Conservation (phyloP, 768 basidiomycete genomes). For the Serpula lacrymans region DNA sequence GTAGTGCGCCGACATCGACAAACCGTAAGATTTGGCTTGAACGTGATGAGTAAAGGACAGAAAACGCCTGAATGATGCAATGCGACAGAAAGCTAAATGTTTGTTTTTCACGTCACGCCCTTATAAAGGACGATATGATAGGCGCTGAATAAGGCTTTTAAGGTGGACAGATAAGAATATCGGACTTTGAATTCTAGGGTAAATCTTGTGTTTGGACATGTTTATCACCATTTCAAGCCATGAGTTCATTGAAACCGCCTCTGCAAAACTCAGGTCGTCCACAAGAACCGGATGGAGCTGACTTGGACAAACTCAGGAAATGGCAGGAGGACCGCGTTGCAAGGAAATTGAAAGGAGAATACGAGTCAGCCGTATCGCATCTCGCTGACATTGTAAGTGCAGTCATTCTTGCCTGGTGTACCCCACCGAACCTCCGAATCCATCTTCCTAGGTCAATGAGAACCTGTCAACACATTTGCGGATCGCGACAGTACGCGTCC, state of each 20-base stretch:
- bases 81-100: too few species aligned
- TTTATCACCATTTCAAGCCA: too few species aligned
- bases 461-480: conserved; percentile 65
- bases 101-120: too few species aligned
- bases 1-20: conserved; percentile 36
- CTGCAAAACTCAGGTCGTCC: conserved; percentile 55
- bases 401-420: too few species aligned
- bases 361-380: conserved; percentile 64
- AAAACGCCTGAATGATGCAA: too few species aligned
- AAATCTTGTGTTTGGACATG: too few species aligned
- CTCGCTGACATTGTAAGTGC: conserved; percentile 62
- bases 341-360: conserved; percentile 68
- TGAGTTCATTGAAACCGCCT: conserved; percentile 51
- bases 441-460: conserved; percentile 49
- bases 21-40: too few species aligned
- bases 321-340: conserved; percentile 78
- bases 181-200: too few species aligned
- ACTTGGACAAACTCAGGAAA: conserved; percentile 54
- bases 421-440: conserved; percentile 6
- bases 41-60: too few species aligned
- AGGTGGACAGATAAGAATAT: too few species aligned
- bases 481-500: conserved; percentile 76
- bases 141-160: too few species aligned
- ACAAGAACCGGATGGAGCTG: conserved; percentile 46
- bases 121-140: too few species aligned